Conservation (phyloP, 495 filamentous ascomycete genomes). For the Trichoderma asperelloides region DNA sequence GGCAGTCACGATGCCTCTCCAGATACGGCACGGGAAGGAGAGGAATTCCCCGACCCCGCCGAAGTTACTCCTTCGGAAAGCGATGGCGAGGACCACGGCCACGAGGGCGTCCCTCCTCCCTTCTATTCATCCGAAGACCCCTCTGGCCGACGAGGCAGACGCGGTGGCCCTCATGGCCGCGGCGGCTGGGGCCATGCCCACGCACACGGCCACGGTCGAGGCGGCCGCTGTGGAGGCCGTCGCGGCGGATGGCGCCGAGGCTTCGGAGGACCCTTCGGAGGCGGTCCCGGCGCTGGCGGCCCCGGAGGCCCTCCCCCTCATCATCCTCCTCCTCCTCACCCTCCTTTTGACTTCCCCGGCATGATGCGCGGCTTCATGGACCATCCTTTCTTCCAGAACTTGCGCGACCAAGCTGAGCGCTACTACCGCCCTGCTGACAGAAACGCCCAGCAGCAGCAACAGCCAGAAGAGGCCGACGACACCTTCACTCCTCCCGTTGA, state of each 20-base stretch:
- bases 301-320: background rate
- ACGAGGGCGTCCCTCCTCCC: background rate
- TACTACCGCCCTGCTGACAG: constrained; percentile 16
- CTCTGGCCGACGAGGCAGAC: constrained; percentile 1
- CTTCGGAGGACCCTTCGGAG: constrained; percentile 12
- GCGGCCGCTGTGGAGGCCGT: constrained; percentile 16
- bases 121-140: background rate
- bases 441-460: constrained; percentile 2
- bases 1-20: background rate
- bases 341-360: constrained; percentile 30
- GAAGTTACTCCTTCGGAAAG: constrained; percentile 11
- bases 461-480: constrained; percentile 21
- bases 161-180: constrained; percentile 22
- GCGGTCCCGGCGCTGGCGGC: constrained; percentile 6
- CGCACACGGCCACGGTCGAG: constrained; percentile 14
- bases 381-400: constrained; percentile 33
- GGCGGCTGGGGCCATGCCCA: constrained; percentile 16
- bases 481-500: constrained; percentile 61
- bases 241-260: constrained; percentile 13
- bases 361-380: constrained; percentile 29
- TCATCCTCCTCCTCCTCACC: constrained; percentile 14
- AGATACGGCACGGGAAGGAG: constrained; percentile 13
- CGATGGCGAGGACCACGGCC: constrained; percentile 17
- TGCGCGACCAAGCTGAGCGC: constrained; percentile 31
- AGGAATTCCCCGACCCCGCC: constrained; percentile 10